Percentiles rank a stretch among this genome's conserved stretches.
Evolutionary conservation across 306 rosid species (phyloP).

Genomic region (Begonia fuchsioides): DNA sequence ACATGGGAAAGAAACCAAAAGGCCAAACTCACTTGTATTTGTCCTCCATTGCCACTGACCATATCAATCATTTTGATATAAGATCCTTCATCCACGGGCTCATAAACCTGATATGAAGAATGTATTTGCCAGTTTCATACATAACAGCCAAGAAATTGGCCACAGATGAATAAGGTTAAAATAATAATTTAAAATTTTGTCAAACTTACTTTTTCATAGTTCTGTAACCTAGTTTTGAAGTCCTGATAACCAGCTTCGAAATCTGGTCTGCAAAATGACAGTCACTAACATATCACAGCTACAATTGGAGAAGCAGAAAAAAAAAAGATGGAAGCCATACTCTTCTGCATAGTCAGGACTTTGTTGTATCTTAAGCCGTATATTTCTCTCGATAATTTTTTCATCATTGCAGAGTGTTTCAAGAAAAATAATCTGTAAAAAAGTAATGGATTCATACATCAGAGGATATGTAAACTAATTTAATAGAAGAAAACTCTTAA

Average conservation of each 20-base stretch:
- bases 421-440: constrained; percentile 77
- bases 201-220: constrained; percentile 65
- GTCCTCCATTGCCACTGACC: constrained; percentile 97
- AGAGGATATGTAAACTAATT: constrained; percentile 8
- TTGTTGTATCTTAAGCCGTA: constrained; percentile 95
- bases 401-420: constrained; percentile 93
- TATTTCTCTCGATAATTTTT: constrained; percentile 78
- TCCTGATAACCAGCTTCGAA: constrained; percentile 82
- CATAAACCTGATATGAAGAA: constrained; percentile 52
- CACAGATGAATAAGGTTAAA: constrained; percentile 4
- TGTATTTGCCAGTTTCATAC: constrained; percentile 7
- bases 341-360: constrained; percentile 98
- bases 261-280: constrained; percentile 62
- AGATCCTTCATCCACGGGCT: constrained; percentile 93
- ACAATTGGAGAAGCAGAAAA: constrained; percentile 6
- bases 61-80: constrained; percentile 97
- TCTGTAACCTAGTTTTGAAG: constrained; percentile 67
- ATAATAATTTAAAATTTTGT: constrained; percentile 12
- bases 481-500: constrained; percentile 10
- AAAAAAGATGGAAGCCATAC: constrained; percentile 39
- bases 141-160: constrained; percentile 1
- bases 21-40: constrained; percentile 68
- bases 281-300: constrained; percentile 9
- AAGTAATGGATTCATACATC: constrained; percentile 8
- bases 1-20: neutral